Evolutionary conservation across 2,329 filamentous ascomycete genomes (phyloP).

Genomic region (Lachnellula subtilissima): DNA sequence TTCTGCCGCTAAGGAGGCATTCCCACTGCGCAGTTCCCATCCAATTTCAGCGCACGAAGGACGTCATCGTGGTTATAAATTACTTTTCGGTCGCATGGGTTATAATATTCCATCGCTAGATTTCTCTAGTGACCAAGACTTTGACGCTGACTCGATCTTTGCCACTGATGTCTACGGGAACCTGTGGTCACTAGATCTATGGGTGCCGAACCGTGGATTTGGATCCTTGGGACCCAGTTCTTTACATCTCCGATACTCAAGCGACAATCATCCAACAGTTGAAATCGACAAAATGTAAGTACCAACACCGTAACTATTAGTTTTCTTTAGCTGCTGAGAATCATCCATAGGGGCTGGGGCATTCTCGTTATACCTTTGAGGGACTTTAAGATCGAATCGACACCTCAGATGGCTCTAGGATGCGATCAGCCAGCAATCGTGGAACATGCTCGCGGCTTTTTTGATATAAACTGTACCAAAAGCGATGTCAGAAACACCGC

Average conservation of each 20-base stretch:
- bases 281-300: no score
- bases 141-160: conserved; percentile 20
- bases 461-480: not conserved
- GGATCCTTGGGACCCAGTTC: not conserved
- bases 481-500: no score
- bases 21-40: no score
- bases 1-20: not conserved
- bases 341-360: conserved; percentile 12
- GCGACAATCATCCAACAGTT: not conserved
- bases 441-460: no score
- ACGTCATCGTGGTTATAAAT: conserved; percentile 5
- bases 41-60: not conserved
- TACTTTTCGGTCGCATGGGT: conserved; percentile 8
- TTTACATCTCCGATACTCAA: not conserved
- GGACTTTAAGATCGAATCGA: conserved; percentile 15
- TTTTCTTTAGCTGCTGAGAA: no score
- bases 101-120: conserved; percentile 29
- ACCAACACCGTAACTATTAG: no score
- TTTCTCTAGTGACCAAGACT: conserved; percentile 20
- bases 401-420: conserved; percentile 4
- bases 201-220: not conserved
- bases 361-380: conserved; percentile 21
- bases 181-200: conserved; percentile 7
- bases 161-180: conserved; percentile 26
- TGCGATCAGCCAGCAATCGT: not conserved